phyloP scores from a whole-genome alignment of 1,139 yeast genomes.

The Nadsonia starkeyi-henricii region DNA sequence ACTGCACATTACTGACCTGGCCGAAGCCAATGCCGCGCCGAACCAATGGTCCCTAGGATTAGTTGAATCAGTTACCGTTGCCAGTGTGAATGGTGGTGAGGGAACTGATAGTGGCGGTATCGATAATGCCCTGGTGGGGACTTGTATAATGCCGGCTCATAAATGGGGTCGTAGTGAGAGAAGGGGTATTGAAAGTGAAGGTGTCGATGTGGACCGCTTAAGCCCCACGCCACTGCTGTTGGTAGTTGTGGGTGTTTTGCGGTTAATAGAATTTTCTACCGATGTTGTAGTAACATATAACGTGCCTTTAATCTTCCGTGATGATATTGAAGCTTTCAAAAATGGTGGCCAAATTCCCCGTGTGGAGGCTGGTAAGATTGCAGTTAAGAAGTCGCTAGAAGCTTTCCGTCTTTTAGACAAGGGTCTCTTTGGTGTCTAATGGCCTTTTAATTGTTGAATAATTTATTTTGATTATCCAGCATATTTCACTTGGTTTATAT shows the following conservation, averaged over 20 bases:
- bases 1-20: neutral
- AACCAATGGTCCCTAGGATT: neutral
- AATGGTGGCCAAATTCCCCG: neutral
- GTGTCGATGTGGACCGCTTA: neutral
- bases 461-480: too few species aligned
- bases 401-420: neutral
- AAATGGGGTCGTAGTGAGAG: neutral
- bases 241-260: neutral
- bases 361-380: neutral
- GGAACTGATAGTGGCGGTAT: too few species aligned
- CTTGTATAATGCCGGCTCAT: neutral
- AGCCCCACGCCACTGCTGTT: neutral
- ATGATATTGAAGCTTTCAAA: neutral
- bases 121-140: neutral
- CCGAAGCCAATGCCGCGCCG: neutral
- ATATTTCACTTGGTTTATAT: too few species aligned
- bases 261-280: neutral
- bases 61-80: neutral
- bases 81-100: neutral
- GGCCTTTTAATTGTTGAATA: too few species aligned
- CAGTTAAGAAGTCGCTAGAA: neutral
- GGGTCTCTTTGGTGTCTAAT: neutral
- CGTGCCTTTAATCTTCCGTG: neutral
- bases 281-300: neutral
- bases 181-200: neutral